A percentile compares a stretch with the other conserved stretches of the same genome.
phyloP scores from a whole-genome alignment of 495 filamentous ascomycete species.

The Aspergillus saccharolyticus region DNA sequence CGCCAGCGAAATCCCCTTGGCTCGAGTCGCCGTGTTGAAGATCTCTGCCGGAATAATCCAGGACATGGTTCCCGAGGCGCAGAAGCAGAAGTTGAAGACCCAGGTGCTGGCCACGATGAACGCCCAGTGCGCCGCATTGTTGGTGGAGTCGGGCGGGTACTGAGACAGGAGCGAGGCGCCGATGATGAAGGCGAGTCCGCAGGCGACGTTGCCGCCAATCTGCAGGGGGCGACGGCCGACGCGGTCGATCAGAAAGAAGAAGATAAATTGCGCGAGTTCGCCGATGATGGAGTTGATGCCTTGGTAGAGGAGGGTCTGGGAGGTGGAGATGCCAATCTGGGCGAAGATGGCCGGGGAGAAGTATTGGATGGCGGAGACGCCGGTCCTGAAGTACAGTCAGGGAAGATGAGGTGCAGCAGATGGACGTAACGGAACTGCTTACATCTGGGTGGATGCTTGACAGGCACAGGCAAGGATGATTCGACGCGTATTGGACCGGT shows the following conservation, averaged over 20 bases:
- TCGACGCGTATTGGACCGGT: constrained; percentile 54
- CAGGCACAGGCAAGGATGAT: constrained; percentile 54
- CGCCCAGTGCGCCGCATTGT: constrained; percentile 5
- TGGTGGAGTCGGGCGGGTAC: constrained; percentile 4
- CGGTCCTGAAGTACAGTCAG: constrained; percentile 34
- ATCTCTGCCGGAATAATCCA: constrained; percentile 51
- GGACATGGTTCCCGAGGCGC: constrained; percentile 6
- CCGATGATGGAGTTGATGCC: constrained; percentile 54
- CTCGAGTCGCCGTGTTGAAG: constrained; percentile 57
- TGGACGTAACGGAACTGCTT: neutral
- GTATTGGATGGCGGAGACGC: constrained; percentile 62
- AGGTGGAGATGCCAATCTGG: constrained; percentile 54
- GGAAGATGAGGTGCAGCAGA: neutral
- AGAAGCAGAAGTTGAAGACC: constrained; percentile 12
- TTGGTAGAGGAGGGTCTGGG: constrained; percentile 57
- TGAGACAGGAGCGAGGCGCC: constrained; percentile 5
- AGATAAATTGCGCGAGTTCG: constrained; percentile 33
- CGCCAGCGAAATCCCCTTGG: constrained; percentile 54
- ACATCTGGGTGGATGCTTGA: constrained; percentile 56
- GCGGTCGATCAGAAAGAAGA: constrained; percentile 11
- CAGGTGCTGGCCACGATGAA: constrained; percentile 10
- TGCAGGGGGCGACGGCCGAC: constrained; percentile 6
- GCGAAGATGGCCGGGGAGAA: constrained; percentile 54
- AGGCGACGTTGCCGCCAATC: constrained; percentile 8
- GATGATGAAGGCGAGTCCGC: constrained; percentile 6